phyloP scores from a whole-genome alignment of 805 yeast genomes.

The Isabelozyma pseudorhagii region DNA sequence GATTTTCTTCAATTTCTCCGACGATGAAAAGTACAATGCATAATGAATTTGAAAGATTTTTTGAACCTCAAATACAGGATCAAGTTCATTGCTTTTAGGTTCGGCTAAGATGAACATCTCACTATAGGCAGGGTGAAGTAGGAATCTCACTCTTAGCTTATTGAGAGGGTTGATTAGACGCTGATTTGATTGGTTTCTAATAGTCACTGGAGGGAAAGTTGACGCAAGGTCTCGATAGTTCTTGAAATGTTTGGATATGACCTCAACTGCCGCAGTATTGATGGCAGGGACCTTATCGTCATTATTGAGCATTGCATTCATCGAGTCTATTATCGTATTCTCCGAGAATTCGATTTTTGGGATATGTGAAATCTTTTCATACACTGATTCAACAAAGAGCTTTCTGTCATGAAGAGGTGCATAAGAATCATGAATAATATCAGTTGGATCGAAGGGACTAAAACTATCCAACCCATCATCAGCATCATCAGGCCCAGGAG shows the following conservation, averaged over 20 bases:
- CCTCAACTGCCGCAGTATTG: slow-evolving; percentile 28
- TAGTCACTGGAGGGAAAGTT: slow-evolving; percentile 32
- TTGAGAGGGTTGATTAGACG: slow-evolving; percentile 24
- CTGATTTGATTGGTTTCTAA: slow-evolving; percentile 8
- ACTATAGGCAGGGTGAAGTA: slow-evolving; percentile 42
- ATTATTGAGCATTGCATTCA: slow-evolving; percentile 12
- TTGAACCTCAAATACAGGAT: slow-evolving; percentile 64
- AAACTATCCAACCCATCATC: slow-evolving; percentile 23
- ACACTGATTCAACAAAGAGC: slow-evolving; percentile 31
- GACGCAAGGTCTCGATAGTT: slow-evolving; percentile 32
- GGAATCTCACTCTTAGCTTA: slow-evolving; percentile 27
- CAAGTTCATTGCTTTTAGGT: slow-evolving; percentile 55
- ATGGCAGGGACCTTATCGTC: slow-evolving; percentile 18
- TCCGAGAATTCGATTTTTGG: neutral
- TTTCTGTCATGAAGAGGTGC: slow-evolving; percentile 22
- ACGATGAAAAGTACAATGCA: slow-evolving; percentile 39
- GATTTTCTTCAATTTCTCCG: slow-evolving; percentile 24
- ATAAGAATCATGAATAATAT: slow-evolving; percentile 29
- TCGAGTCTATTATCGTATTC: neutral
- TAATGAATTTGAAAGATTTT: slow-evolving; percentile 39
- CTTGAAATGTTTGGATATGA: slow-evolving; percentile 24
- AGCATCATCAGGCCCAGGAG: slow-evolving; percentile 4
- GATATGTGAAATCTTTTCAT: slow-evolving; percentile 2
- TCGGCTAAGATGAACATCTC: slow-evolving; percentile 49
- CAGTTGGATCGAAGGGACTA: slow-evolving; percentile 40